Conservation (phyloP, 495 filamentous ascomycete genomes). For the Rostrohypoxylon terebratum region DNA sequence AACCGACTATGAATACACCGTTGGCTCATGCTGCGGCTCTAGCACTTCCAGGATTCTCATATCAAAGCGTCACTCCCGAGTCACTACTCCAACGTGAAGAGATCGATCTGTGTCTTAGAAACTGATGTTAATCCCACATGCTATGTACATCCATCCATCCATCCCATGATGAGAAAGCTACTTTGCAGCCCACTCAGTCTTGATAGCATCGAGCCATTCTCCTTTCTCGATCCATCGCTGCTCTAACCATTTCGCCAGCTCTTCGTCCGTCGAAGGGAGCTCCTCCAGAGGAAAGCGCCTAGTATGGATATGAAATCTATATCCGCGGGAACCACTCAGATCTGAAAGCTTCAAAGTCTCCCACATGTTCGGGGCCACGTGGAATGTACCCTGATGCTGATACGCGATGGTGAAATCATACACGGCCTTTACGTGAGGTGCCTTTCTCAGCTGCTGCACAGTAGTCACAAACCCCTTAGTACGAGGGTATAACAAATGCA, state of each 20-base stretch:
- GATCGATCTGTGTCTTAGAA: background rate
- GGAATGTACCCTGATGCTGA: constrained; percentile 58
- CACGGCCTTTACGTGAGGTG: constrained; percentile 65
- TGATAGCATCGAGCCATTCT: constrained; percentile 60
- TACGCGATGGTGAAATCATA: constrained; percentile 71
- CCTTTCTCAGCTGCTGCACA: constrained; percentile 63
- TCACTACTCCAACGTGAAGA: background rate
- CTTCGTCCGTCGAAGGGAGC: constrained; percentile 59
- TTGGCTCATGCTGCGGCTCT: constrained; percentile 33
- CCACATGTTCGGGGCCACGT: constrained; percentile 64
- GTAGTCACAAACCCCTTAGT: constrained; percentile 68
- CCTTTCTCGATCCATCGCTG: constrained; percentile 67
- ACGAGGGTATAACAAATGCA: constrained; percentile 66
- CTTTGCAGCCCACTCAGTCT: constrained; percentile 36
- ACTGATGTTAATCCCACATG: background rate
- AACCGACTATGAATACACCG: background rate
- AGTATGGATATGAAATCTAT: constrained; percentile 64
- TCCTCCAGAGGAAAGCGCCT: constrained; percentile 60
- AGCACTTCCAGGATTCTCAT: constrained; percentile 14
- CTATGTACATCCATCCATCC: background rate
- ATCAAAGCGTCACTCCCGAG: constrained; percentile 33
- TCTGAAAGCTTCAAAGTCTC: constrained; percentile 57
- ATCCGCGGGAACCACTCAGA: constrained; percentile 53
- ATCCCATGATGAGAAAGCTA: background rate
- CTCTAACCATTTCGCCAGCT: constrained; percentile 65